Conservation (phyloP, 2,329 filamentous ascomycete genomes). For the Nectriaceae sp. region DNA sequence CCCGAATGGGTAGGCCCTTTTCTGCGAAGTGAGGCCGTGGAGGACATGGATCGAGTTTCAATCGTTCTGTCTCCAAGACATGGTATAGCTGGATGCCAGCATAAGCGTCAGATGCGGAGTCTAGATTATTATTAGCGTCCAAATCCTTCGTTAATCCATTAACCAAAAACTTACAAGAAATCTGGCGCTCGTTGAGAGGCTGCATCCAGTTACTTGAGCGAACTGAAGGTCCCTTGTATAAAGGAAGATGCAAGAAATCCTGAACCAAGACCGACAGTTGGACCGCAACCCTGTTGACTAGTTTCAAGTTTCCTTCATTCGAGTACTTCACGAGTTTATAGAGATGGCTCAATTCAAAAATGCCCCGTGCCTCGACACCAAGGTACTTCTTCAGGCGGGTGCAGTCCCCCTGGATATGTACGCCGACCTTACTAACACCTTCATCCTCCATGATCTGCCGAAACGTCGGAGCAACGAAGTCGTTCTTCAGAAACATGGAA, state of each 20-base stretch:
- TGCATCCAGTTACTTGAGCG: slow-evolving; percentile 75
- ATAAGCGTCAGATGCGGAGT: slow-evolving; percentile 83
- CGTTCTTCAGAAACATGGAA: slow-evolving; percentile 58
- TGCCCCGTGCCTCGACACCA: slow-evolving; percentile 62
- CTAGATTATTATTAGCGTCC: slow-evolving; percentile 37
- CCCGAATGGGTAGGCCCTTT: slow-evolving; percentile 61
- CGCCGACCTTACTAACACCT: slow-evolving; percentile 72
- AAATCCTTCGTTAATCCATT: not conserved
- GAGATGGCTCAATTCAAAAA: slow-evolving; percentile 82
- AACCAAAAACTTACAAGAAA: slow-evolving; percentile 61
- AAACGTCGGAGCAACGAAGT: slow-evolving; percentile 71
- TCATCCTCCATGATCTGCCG: slow-evolving; percentile 71
- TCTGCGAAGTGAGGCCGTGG: slow-evolving; percentile 71
- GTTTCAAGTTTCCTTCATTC: slow-evolving; percentile 46
- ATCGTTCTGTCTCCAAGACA: slow-evolving; percentile 68
- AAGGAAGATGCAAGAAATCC: slow-evolving; percentile 69
- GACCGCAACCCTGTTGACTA: slow-evolving; percentile 68
- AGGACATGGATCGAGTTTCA: slow-evolving; percentile 67
- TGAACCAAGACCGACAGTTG: slow-evolving; percentile 69
- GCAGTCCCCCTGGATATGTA: slow-evolving; percentile 71
- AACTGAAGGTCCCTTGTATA: slow-evolving; percentile 72
- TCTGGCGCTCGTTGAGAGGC: slow-evolving; percentile 63
- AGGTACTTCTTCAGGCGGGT: slow-evolving; percentile 70
- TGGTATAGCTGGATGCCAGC: slow-evolving; percentile 74
- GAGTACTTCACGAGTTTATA: slow-evolving; percentile 76